Conservation (phyloP, 2,329 filamentous ascomycete genomes). For the Bipolaris gigantea region DNA sequence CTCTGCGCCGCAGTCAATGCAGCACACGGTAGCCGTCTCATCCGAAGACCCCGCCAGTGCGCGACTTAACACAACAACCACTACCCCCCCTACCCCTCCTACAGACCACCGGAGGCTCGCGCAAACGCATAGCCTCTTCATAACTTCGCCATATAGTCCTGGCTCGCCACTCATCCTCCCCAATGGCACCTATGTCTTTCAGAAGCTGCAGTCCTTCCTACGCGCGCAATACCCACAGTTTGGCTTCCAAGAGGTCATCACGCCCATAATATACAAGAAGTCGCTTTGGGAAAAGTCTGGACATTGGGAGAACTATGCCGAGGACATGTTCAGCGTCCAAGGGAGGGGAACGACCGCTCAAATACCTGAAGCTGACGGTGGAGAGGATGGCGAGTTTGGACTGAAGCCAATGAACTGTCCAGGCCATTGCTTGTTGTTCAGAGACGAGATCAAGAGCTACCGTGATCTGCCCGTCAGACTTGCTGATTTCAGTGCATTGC, state of each 20-base stretch:
- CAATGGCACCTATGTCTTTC: conserved; percentile 79
- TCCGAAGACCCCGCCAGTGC: conserved; percentile 20
- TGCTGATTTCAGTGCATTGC: conserved; percentile 85
- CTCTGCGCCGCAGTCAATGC: conserved; percentile 33
- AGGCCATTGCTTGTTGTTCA: conserved; percentile 83
- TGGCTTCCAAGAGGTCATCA: conserved; percentile 86
- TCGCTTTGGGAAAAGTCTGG: conserved; percentile 83
- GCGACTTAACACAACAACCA: conserved; percentile 37
- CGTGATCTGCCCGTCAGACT: conserved; percentile 80
- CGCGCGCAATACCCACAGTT: conserved; percentile 82
- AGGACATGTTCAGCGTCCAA: conserved; percentile 87
- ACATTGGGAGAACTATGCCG: conserved; percentile 85
- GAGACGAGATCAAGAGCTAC: conserved; percentile 71
- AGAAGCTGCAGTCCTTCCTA: conserved; percentile 78
- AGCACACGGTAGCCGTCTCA: conserved; percentile 26
- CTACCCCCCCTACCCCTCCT: conserved; percentile 42
- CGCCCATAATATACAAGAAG: conserved; percentile 88
- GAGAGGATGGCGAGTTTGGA: conserved; percentile 73
- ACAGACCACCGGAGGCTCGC: conserved; percentile 57
- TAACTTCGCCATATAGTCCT: conserved; percentile 76
- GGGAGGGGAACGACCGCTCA: conserved; percentile 54
- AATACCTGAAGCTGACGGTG: conserved; percentile 49
- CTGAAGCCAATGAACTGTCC: conserved; percentile 95
- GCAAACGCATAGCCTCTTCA: conserved; percentile 71
- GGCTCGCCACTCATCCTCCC: conserved; percentile 85